Conservation (phyloP, 1,139 yeast genomes). For the Pichia sp. region DNA sequence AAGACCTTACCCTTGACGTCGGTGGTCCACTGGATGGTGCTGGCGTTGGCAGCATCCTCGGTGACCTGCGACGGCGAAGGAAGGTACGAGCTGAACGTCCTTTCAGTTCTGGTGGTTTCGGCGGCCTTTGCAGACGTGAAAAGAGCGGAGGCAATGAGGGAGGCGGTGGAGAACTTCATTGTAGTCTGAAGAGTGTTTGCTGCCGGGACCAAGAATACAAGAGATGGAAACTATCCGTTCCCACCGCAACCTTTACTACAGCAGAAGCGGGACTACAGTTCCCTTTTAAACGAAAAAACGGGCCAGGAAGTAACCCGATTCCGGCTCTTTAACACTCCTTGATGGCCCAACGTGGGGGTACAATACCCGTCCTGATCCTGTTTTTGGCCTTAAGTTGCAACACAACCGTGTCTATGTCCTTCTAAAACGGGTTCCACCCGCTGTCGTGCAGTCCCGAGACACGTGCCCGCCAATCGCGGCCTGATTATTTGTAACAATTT, state of each 20-base stretch:
- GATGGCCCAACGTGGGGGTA: not conserved
- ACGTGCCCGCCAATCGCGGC: not conserved
- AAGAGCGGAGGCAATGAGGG: conserved; percentile 15
- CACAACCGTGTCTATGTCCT: not conserved
- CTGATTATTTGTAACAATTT: not conserved
- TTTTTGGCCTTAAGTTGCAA: not conserved
- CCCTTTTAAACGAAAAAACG: not conserved
- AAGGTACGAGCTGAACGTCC: conserved; percentile 34
- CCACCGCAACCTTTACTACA: not conserved
- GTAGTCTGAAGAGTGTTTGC: not conserved
- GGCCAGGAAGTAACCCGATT: not conserved
- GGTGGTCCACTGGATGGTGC: conserved; percentile 32
- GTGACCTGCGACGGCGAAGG: conserved; percentile 37
- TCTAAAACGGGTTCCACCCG: not conserved
- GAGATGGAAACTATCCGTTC: no score
- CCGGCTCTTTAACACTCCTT: not conserved
- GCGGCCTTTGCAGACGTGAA: conserved; percentile 18
- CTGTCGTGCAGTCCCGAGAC: not conserved
- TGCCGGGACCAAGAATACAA: no score
- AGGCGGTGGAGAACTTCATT: conserved; percentile 15
- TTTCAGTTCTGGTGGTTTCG: conserved; percentile 21
- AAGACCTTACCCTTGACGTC: conserved; percentile 39
- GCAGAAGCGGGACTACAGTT: not conserved
- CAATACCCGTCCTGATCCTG: not conserved
- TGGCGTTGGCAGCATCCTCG: conserved; percentile 38